phyloP scores from a whole-genome alignment of 495 filamentous ascomycete genomes.

The Hypoxylon perforatum region DNA sequence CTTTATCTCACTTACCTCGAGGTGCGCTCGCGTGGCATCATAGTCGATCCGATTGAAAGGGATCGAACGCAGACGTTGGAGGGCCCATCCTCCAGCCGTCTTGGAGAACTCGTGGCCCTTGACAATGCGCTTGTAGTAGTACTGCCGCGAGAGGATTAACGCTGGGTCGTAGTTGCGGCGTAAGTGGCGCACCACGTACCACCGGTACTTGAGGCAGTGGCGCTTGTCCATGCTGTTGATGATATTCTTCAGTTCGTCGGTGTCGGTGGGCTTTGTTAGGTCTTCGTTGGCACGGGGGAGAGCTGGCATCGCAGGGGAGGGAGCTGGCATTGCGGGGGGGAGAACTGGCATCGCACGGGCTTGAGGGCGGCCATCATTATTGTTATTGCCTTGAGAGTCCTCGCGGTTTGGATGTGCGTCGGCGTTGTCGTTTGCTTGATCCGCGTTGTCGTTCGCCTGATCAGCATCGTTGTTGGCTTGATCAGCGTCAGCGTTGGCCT shows the following conservation, averaged over 20 bases:
- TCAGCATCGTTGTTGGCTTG: too few relatives aligned
- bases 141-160: not conserved
- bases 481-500: too few relatives aligned
- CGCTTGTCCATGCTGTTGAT: not conserved
- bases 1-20: not conserved
- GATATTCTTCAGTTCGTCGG: not conserved
- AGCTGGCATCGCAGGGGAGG: too few relatives aligned
- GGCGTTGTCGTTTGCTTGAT: too few relatives aligned
- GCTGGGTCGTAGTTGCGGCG: not conserved
- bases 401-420: too few relatives aligned
- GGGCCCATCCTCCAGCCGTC: not conserved
- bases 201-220: slow-evolving; percentile 9
- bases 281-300: too few relatives aligned
- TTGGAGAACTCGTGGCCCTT: not conserved
- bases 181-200: slow-evolving; percentile 4
- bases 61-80: not conserved
- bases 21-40: slow-evolving; percentile 1
- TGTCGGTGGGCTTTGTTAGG: not conserved
- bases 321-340: too few relatives aligned
- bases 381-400: too few relatives aligned
- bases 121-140: slow-evolving; percentile 5
- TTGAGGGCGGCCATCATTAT: too few relatives aligned
- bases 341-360: too few relatives aligned
- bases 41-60: slow-evolving; percentile 2
- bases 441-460: too few relatives aligned